Evolutionary conservation across 495 filamentous ascomycete genomes (phyloP), one percentile per base, ranked within the genome.

Genomic region (Aspergillus bertholletiae): DNA sequence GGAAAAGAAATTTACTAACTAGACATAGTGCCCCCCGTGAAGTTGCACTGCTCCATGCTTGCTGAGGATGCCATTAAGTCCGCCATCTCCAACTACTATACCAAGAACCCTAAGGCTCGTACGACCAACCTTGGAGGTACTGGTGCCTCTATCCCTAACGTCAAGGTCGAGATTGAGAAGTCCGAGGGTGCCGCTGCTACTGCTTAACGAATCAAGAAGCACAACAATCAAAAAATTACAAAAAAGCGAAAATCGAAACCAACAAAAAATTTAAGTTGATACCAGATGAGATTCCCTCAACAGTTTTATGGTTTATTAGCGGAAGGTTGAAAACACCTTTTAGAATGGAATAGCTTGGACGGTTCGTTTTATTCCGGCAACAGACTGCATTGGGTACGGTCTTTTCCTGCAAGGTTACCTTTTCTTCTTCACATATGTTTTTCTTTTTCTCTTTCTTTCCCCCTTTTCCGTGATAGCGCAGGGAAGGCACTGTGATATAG

Each of bases 21-120:
- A 17, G 22, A 21, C n/a, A 5, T 22, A 43, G 34, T 53, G 49
- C 70, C 59, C 27, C 63, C 51, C 8, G 34, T 51, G 23, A 9
- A 55, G 90, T 87, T 97, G 26, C 95, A 99, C 74, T 99, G 95
- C 82, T 97, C 92, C 54, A 96, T 99, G 89, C 85, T 99, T 54
- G 95, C 95, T 23, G 95, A 99, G 76, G 93, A 99, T 69, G 95
- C 95, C 55, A 97, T 99, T 83, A 97, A 97, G 75, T 93, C 90
- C n/a, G 95, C 95, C 54, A 97, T 97, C 71, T 88, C 85, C 50
- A 93, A 98, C 72, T 97, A 97, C 80, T 92, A 96, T 79, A 90
- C 85, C 67, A 97, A 97, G 83, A 93, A 80, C 78, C 88, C 90
- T 53, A 82, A 87, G 34, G 83, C 83, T n/a, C 78, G 79, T 55